These are phyloP conservation scores for Cercospora nicotianae DNA, from an alignment of 2,329 filamentous ascomycete species.

Conservation along the genomic window DNA sequence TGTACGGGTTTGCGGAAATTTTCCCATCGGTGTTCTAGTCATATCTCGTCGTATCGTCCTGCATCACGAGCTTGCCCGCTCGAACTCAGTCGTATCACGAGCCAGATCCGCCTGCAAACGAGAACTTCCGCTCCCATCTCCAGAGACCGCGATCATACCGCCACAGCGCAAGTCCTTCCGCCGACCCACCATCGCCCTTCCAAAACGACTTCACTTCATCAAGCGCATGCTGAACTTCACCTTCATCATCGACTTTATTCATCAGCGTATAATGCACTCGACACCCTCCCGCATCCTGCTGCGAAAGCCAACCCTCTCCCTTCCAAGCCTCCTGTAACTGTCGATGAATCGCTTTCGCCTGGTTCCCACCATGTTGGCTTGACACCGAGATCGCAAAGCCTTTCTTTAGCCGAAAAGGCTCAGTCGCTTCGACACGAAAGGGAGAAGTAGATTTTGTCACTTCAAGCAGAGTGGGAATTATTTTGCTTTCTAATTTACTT, in stretches of 20 bases:
- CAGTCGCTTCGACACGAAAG: constrained; percentile 43
- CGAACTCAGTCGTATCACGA: neutral
- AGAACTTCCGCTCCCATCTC: constrained; percentile 42
- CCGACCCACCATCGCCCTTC: constrained; percentile 39
- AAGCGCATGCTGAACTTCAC: constrained; percentile 41
- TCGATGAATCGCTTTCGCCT: constrained; percentile 40
- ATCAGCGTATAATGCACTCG: constrained; percentile 49
- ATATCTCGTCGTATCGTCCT: neutral
- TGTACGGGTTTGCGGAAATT: constrained; percentile 16
- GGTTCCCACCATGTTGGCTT: constrained; percentile 32
- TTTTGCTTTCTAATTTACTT: constrained; percentile 39
- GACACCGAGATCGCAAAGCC: constrained; percentile 45
- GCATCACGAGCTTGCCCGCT: neutral
- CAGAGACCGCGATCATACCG: constrained; percentile 46
- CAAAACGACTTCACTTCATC: constrained; percentile 39
- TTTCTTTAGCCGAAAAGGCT: constrained; percentile 44
- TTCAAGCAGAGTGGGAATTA: constrained; percentile 39
- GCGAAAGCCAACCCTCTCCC: constrained; percentile 42
- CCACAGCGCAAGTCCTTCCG: constrained; percentile 45
- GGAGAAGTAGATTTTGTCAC: constrained; percentile 36
- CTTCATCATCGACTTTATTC: constrained; percentile 49
- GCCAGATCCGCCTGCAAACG: constrained; percentile 31
- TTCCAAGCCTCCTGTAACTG: constrained; percentile 41
- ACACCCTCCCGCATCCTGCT: constrained; percentile 46
- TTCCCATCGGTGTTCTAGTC: neutral